These are phyloP conservation scores for Paspalum vaginatum DNA, from an alignment of 176 grass and related monocot species.

Conservation along the genomic window DNA sequence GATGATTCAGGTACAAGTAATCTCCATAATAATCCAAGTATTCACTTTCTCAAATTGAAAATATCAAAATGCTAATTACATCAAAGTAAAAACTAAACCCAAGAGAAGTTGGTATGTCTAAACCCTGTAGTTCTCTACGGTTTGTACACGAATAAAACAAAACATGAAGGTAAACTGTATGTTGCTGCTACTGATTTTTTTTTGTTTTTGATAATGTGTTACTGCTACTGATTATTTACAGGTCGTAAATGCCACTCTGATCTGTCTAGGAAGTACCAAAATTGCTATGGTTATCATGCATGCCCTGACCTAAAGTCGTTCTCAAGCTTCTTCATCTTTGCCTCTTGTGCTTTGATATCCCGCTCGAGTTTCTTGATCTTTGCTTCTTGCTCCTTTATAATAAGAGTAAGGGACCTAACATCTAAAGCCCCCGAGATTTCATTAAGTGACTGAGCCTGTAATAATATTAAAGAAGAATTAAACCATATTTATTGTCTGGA, in stretches of 20 bases:
- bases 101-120: conserved; percentile 37
- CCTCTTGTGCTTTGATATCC: conserved; percentile 61
- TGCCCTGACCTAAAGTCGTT: conserved; percentile 53
- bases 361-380: conserved; percentile 69
- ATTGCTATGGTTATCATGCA: conserved; percentile 28
- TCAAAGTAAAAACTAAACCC: conserved; percentile 39
- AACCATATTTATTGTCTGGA: not conserved
- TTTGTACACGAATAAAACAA: conserved; percentile 30
- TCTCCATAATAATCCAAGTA: conserved; percentile 15
- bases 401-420: conserved; percentile 55
- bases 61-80: conserved; percentile 33
- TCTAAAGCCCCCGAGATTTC: conserved; percentile 80
- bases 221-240: conserved; percentile 46
- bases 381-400: conserved; percentile 81
- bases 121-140: not conserved
- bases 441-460: conserved; percentile 66
- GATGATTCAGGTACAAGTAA: conserved; percentile 36
- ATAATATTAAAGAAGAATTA: conserved; percentile 48
- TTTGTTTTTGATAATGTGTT: too few species aligned
- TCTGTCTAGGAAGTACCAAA: conserved; percentile 18
- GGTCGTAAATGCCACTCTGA: conserved; percentile 24
- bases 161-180: conserved; percentile 34
- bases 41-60: conserved; percentile 12
- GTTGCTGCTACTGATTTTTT: conserved; percentile 33
- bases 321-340: conserved; percentile 78